Conservation (phyloP, 2,329 filamentous ascomycete genomes). For the Fusarium hainanense region DNA sequence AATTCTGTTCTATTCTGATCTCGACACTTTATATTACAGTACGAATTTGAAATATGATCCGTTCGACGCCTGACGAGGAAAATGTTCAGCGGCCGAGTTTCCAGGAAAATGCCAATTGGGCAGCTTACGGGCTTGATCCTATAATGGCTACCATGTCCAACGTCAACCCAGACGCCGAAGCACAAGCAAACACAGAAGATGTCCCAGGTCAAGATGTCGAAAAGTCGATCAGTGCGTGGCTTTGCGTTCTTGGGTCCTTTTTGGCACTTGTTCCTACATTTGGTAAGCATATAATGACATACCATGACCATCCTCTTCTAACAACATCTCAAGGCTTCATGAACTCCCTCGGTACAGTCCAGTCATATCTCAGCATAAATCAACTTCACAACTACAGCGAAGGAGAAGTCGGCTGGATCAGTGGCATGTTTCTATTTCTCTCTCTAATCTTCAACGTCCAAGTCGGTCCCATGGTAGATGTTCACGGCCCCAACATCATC, state of each 20-base stretch:
- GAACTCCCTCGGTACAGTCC: slow-evolving; percentile 59
- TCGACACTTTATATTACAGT: background rate
- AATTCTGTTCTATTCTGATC: background rate
- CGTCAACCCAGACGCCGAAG: slow-evolving; percentile 28
- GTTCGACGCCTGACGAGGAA: background rate
- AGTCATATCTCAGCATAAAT: slow-evolving; percentile 58
- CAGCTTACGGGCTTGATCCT: slow-evolving; percentile 35
- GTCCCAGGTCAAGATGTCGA: slow-evolving; percentile 28
- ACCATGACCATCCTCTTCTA: background rate
- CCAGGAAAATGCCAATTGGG: slow-evolving; percentile 21
- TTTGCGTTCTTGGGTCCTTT: slow-evolving; percentile 43
- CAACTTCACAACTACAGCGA: slow-evolving; percentile 56
- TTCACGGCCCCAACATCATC: slow-evolving; percentile 57
- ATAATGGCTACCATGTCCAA: slow-evolving; percentile 30
- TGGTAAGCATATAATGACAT: slow-evolving; percentile 20
- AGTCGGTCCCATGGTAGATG: slow-evolving; percentile 61
- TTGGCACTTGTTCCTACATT: slow-evolving; percentile 40
- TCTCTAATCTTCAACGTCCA: slow-evolving; percentile 59
- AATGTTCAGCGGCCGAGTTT: background rate
- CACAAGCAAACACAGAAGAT: slow-evolving; percentile 15
- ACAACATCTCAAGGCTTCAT: slow-evolving; percentile 55
- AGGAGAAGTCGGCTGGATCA: slow-evolving; percentile 62
- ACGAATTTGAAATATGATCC: slow-evolving; percentile 2
- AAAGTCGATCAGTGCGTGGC: slow-evolving; percentile 36
- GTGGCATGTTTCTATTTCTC: slow-evolving; percentile 58